These are phyloP conservation scores for Mycena latifolia DNA, from an alignment of 768 basidiomycete species.

Conservation along the genomic window DNA sequence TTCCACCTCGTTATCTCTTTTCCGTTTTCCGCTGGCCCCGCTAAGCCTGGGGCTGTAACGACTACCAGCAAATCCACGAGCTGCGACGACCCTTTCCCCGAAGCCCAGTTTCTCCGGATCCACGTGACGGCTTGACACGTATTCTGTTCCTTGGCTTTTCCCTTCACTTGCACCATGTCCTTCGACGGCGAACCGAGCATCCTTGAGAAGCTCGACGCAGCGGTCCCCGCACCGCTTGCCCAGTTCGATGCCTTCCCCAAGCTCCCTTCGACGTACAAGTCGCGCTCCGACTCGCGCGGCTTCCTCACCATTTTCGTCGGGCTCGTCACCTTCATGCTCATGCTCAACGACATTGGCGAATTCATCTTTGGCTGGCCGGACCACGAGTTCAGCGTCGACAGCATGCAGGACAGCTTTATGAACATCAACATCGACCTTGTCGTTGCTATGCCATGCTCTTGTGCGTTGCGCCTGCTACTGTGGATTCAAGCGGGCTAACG, in stretches of 20 bases:
- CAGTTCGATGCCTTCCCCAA: constrained; percentile 92
- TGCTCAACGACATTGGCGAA: constrained; percentile 91
- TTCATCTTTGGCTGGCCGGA: constrained; percentile 96
- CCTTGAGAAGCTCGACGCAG: constrained; percentile 73
- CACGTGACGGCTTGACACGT: constrained; percentile 35
- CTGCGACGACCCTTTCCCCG: no score
- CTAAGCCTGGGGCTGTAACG: constrained; percentile 15
- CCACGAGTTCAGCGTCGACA: constrained; percentile 90
- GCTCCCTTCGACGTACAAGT: constrained; percentile 83
- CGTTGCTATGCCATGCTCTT: constrained; percentile 93
- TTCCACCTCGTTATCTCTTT: neutral
- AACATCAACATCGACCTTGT: constrained; percentile 93
- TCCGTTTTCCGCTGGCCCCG: neutral
- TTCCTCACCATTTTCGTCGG: constrained; percentile 82
- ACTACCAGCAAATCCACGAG: neutral
- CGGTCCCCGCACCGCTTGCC: constrained; percentile 73
- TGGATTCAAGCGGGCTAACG: no score
- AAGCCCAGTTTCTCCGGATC: constrained; percentile 22
- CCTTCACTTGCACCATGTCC: constrained; percentile 21
- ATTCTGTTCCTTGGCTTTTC: constrained; percentile 6
- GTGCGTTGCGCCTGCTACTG: no score
- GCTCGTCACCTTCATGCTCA: constrained; percentile 75
- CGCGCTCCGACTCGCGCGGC: constrained; percentile 83
- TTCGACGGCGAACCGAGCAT: constrained; percentile 52
- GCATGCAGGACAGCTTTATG: constrained; percentile 68